Percentiles rank a stretch among this genome's conserved stretches.
Evolutionary conservation across 1,139 yeast species (phyloP).

Genomic region (Saccharomyces pastorianus): DNA sequence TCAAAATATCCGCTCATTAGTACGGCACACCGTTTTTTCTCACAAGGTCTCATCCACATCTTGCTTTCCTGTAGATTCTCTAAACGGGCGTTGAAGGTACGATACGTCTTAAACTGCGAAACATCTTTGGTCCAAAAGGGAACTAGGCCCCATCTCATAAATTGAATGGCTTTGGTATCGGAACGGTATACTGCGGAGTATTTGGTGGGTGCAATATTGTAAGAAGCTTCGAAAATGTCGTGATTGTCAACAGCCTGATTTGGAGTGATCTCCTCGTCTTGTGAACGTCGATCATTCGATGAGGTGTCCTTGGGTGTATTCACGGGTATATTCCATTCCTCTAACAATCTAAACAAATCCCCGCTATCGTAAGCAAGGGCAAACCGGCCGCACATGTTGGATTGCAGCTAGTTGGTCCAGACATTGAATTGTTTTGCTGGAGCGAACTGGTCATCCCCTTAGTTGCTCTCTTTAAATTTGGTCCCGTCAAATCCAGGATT

Average conservation of each 20-base stretch:
- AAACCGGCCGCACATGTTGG: conserved; percentile 42
- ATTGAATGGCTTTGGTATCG: conserved; percentile 26
- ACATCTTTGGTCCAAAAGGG: conserved; percentile 43
- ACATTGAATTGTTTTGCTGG: too few relatives aligned
- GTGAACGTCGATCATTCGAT: neutral
- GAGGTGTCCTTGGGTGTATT: conserved; percentile 2
- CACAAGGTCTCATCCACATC: conserved; percentile 39
- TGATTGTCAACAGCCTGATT: neutral
- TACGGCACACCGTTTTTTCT: conserved; percentile 48
- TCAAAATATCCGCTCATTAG: conserved; percentile 83
- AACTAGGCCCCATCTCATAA: conserved; percentile 56
- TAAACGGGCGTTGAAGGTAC: conserved; percentile 56
- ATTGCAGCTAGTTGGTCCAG: too few relatives aligned
- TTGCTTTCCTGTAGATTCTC: conserved; percentile 44
- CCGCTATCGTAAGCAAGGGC: conserved; percentile 32
- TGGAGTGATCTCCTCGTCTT: neutral
- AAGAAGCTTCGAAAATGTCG: conserved; percentile 19
- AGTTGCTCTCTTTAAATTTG: too few relatives aligned
- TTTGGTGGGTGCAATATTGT: conserved; percentile 48
- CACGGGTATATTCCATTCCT: conserved; percentile 8
- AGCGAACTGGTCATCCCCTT: too few relatives aligned
- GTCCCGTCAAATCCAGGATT: too few relatives aligned
- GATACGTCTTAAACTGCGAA: conserved; percentile 32
- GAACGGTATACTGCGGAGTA: conserved; percentile 39
- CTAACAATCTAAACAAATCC: conserved; percentile 15